Evolutionary conservation across 306 rosid species (phyloP), one percentile per base, ranked within the genome.

Genomic region (Gastrolobium villosum): DNA sequence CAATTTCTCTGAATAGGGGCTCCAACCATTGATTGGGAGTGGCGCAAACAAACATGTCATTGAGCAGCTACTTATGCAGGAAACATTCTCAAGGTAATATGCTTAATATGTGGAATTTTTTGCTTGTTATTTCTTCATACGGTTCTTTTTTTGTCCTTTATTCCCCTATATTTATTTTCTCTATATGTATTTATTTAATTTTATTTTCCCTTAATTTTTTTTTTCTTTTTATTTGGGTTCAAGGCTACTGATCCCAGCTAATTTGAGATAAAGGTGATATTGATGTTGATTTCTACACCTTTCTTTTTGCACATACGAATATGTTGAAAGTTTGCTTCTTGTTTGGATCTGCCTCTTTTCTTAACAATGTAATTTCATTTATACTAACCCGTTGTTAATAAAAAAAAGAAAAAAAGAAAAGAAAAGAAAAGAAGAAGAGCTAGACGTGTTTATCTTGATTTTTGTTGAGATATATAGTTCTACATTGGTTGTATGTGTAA

Each of bases 21-120:
- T 84, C 74, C 87, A 83, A 56, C 72, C 82, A 37, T 65, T 63
- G 70, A 57, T 32, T 69, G 83, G 80, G 70, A 85, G 79, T 81
- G 79, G 68, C 48, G 81, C 88, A 65, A 86, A 61, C 78, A 93
- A 86, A 87, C 78, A 36, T 66, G 20, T 67, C 63, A 91, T 96
- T 71, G 98, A 90, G 78, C 88, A 83, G 84, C 88, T 91, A 65
- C 79, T 96, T 56, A 81, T 81, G 94, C 87, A 84, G 79, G 97
- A 91, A 83, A 87, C 93, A 65, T 96, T 93, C 89, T 88, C 97
- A 5, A 91, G 99, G 99, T 96, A 83, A 13, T 65, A 65, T 20
- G 13, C 28, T 80, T 67, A 55, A 63, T 44, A 76, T 4, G 54
- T 70, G 78, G 54, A 20, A 54, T 44, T 53, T 62, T 60, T 72